phyloP scores from a whole-genome alignment of 495 filamentous ascomycete genomes.

The Xylaria curta region DNA sequence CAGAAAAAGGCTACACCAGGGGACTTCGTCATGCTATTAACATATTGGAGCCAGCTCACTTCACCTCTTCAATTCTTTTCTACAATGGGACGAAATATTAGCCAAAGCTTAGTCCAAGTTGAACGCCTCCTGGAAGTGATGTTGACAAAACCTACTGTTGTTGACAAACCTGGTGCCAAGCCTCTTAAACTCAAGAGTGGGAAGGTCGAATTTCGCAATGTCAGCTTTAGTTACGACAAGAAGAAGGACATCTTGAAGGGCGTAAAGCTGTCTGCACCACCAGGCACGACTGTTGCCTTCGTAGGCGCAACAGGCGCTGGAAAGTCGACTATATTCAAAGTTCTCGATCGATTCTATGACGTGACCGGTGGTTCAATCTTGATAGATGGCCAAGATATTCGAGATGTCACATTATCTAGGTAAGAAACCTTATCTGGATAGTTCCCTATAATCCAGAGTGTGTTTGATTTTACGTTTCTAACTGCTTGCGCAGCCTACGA shows the following conservation, averaged over 20 bases:
- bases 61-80: conserved; percentile 70
- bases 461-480: not conserved
- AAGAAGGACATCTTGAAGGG: conserved; percentile 70
- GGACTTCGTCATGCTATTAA: conserved; percentile 71
- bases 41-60: conserved; percentile 72
- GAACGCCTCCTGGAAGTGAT: conserved; percentile 76
- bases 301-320: conserved; percentile 80
- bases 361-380: conserved; percentile 64
- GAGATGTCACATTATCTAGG: conserved; percentile 67
- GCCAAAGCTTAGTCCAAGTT: conserved; percentile 69
- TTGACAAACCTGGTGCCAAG: conserved; percentile 60
- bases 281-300: conserved; percentile 72
- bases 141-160: conserved; percentile 67
- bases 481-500: conserved; percentile 59
- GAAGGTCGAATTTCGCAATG: conserved; percentile 66
- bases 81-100: conserved; percentile 63
- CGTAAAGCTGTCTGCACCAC: conserved; percentile 63
- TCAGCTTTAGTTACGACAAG: conserved; percentile 74
- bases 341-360: conserved; percentile 76
- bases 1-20: conserved; percentile 64
- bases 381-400: conserved; percentile 79
- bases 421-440: conserved; percentile 30
- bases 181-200: conserved; percentile 64
- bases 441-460: not conserved
- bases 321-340: conserved; percentile 77